phyloP scores from a whole-genome alignment of 768 basidiomycete species.

The Rhodotorula diobovata region DNA sequence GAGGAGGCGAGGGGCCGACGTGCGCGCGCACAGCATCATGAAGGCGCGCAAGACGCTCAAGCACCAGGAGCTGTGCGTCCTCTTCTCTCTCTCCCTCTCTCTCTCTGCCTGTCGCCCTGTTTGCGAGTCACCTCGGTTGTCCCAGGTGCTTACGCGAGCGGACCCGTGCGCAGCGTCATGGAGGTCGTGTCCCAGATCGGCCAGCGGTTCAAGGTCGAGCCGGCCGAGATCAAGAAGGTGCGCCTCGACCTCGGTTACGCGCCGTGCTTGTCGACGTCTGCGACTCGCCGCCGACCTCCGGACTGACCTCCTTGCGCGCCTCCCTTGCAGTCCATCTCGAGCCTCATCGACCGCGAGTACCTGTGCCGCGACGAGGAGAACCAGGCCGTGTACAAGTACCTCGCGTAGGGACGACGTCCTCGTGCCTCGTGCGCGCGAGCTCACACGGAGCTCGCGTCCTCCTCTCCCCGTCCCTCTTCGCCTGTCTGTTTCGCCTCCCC shows the following conservation, averaged over 20 bases:
- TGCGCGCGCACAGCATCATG: slow-evolving; percentile 55
- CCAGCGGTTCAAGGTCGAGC: slow-evolving; percentile 78
- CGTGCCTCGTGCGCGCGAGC: too few relatives aligned
- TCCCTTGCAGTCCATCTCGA: slow-evolving; percentile 54
- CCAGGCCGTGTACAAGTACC: slow-evolving; percentile 68
- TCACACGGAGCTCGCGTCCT: too few relatives aligned
- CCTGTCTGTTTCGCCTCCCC: background rate
- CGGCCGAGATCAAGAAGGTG: slow-evolving; percentile 72
- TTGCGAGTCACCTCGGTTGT: too few relatives aligned
- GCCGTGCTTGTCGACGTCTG: too few relatives aligned
- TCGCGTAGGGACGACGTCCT: slow-evolving; percentile 55
- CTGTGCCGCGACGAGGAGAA: slow-evolving; percentile 69
- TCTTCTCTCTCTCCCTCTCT: background rate
- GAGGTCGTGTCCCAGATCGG: slow-evolving; percentile 82
- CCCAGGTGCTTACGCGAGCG: background rate
- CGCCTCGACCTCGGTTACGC: background rate
- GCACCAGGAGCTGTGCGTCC: slow-evolving; percentile 60
- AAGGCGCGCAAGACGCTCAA: slow-evolving; percentile 66
- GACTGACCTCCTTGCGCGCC: background rate
- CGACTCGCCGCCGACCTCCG: too few relatives aligned
- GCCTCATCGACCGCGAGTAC: slow-evolving; percentile 78
- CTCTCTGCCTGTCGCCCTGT: background rate
- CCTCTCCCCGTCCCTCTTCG: too few relatives aligned
- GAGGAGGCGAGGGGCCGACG: too few relatives aligned
- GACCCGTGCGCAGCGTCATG: slow-evolving; percentile 52